Base-by-base conservation (phyloP, 495 filamentous ascomycete species). In the Tuber melanosporum region DNA sequence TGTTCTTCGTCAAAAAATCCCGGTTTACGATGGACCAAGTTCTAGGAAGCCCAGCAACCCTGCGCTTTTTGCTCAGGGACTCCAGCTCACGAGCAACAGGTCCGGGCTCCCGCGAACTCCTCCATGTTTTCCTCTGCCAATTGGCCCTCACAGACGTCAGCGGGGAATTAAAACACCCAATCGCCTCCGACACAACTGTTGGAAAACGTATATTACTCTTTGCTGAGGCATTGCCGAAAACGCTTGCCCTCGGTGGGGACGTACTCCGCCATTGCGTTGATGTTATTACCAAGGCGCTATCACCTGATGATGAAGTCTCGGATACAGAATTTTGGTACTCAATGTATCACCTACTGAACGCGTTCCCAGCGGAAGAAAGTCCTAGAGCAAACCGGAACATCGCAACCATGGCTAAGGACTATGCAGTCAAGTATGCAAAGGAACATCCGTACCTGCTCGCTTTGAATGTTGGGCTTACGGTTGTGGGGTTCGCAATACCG, bases 361-460 rank as follows among this genome's bases (percentile, higher is more conserved):
- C n/a, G 3, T 32, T 62, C 52, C 52, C 52, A 14, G 52, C 52
- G n/a, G 52, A 14, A 1, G 52, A 62, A 62, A 62, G n/a, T 14
- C 9, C n/a, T 1, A 5, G 10, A 10, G 52, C 52, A 0, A 32
- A 26, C 12, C 26, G 10, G 52, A 62, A 62, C 52, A 62, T 62
- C 52, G 52, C 52, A 5, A 6, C 3, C 0, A 62, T 62, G 52
- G 52, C 32, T n/a, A 62, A 15, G 52, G 52, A 62, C 52, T 62
- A 62, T 62, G 52, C n/a, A 3, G 3, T 62, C n/a, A 62, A 15
- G 52, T 62, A 62, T 15, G 52, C 52, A 62, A 62, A 15, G 52
- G 52, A 62, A n/a, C 52, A 62, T 62, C 52, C 52, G n/a, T 62
- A 62, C 3, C 52, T 62, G 52, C 52, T 62, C 52, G 52, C 52